Evolutionary conservation across 257 asterid species (phyloP).

Genomic region (Mitragyna speciosa): DNA sequence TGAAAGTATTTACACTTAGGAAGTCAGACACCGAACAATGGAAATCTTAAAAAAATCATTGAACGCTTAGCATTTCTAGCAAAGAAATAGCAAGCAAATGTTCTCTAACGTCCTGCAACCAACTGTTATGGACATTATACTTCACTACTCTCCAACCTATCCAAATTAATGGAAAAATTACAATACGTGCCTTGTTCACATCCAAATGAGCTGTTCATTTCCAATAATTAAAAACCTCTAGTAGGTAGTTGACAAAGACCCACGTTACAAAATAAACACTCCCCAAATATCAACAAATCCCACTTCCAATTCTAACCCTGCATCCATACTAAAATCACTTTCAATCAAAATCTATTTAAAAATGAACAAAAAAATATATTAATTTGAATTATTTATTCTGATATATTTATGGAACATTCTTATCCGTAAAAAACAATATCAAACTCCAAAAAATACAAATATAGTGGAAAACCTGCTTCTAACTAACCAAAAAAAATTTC

Average conservation of each 20-base stretch:
- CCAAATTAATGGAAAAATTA: background rate
- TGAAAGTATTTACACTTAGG: constrained; percentile 4
- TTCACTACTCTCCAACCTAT: background rate
- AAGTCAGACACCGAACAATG: background rate
- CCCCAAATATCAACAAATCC: constrained; percentile 12
- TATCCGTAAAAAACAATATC: background rate
- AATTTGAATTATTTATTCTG: background rate
- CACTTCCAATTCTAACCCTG: background rate
- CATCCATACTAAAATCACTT: constrained; percentile 9
- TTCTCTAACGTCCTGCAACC: constrained; percentile 18
- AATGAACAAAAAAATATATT: background rate
- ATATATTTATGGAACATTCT: background rate
- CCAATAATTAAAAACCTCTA: constrained; percentile 27
- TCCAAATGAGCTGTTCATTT: constrained; percentile 26
- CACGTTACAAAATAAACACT: constrained; percentile 9
- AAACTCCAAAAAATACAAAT: background rate
- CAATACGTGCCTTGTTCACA: constrained; percentile 17
- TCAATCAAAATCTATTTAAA: background rate
- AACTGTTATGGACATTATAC: constrained; percentile 24
- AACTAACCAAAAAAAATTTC: background rate
- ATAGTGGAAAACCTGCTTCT: background rate
- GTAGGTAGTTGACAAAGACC: constrained; percentile 28
- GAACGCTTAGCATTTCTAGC: constrained; percentile 22
- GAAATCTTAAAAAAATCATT: background rate
- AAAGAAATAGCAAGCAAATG: constrained; percentile 13